phyloP scores from a whole-genome alignment of 2,329 filamentous ascomycete genomes.

The Hansfordia pulvinata region DNA sequence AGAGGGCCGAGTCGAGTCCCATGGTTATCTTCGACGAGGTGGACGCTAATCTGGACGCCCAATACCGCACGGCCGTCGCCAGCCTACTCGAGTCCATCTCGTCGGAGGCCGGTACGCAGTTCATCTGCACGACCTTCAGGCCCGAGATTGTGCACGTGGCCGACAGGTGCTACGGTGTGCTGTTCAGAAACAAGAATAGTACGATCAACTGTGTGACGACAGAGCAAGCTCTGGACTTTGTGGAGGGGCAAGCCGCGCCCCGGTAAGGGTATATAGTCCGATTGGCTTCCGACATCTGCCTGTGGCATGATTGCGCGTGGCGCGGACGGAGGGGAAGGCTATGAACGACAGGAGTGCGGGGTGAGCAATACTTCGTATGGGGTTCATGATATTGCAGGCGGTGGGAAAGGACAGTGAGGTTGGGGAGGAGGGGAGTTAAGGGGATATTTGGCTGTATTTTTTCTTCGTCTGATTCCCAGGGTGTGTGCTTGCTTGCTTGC shows the following conservation, averaged over 20 bases:
- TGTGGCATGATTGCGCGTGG: too few species aligned
- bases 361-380: too few species aligned
- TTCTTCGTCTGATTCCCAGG: too few species aligned
- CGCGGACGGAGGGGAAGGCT: too few species aligned
- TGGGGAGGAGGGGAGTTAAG: too few species aligned
- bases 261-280: background rate
- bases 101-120: constrained; percentile 55
- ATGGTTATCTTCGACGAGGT: constrained; percentile 99
- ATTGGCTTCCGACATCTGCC: too few species aligned
- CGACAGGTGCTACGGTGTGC: constrained; percentile 95
- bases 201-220: constrained; percentile 80
- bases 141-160: constrained; percentile 93
- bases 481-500: too few species aligned
- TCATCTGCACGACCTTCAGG: constrained; percentile 97
- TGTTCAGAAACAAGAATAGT: constrained; percentile 87
- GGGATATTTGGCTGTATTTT: too few species aligned
- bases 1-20: constrained; percentile 90
- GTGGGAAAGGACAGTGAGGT: too few species aligned
- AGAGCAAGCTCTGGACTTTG: constrained; percentile 83
- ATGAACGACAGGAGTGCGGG: too few species aligned
- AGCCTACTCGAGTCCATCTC: constrained; percentile 73
- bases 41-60: constrained; percentile 92
- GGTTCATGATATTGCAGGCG: too few species aligned
- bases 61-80: constrained; percentile 93
- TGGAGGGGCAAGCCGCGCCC: constrained; percentile 58